phyloP scores from a whole-genome alignment of 1,284 basidiomycete genomes.

The Leucoagaricus sp. region DNA sequence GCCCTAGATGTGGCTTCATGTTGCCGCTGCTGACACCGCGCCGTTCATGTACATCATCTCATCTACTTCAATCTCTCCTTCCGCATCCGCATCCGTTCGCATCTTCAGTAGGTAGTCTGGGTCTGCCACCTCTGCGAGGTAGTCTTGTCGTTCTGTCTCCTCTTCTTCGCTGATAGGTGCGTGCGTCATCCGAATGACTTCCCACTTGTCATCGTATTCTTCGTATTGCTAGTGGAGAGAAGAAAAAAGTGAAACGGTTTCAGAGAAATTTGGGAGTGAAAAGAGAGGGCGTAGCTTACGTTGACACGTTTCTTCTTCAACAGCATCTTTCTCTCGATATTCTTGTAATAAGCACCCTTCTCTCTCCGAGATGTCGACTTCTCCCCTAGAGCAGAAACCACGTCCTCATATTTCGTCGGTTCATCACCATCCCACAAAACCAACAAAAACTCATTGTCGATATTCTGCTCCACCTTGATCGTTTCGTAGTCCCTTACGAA shows the following conservation, averaged over 20 bases:
- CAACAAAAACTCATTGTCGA: constrained; percentile 82
- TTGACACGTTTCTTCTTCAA: constrained; percentile 84
- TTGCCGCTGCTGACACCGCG: neutral
- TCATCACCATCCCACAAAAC: constrained; percentile 68
- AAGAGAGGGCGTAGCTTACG: constrained; percentile 44
- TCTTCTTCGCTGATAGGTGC: constrained; percentile 49
- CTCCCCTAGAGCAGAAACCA: constrained; percentile 26
- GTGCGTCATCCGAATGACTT: constrained; percentile 69
- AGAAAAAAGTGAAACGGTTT: constrained; percentile 6
- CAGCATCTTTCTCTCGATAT: constrained; percentile 82
- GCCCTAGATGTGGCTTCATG: neutral
- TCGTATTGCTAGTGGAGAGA: constrained; percentile 68
- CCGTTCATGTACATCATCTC: constrained; percentile 20
- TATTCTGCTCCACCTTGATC: constrained; percentile 80
- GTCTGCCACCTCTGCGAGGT: constrained; percentile 47
- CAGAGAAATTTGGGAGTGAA: neutral
- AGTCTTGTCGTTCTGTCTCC: constrained; percentile 45
- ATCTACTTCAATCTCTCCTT: constrained; percentile 46
- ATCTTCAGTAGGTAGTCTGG: constrained; percentile 40
- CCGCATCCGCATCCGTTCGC: constrained; percentile 43
- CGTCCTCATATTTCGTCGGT: constrained; percentile 37
- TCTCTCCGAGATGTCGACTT: constrained; percentile 34
- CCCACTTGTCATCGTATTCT: constrained; percentile 76
- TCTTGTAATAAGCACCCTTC: constrained; percentile 85
- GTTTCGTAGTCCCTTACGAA: constrained; percentile 83